phyloP scores from a whole-genome alignment of 2,329 filamentous ascomycete species.

The Pyrenochaeta sp. region DNA sequence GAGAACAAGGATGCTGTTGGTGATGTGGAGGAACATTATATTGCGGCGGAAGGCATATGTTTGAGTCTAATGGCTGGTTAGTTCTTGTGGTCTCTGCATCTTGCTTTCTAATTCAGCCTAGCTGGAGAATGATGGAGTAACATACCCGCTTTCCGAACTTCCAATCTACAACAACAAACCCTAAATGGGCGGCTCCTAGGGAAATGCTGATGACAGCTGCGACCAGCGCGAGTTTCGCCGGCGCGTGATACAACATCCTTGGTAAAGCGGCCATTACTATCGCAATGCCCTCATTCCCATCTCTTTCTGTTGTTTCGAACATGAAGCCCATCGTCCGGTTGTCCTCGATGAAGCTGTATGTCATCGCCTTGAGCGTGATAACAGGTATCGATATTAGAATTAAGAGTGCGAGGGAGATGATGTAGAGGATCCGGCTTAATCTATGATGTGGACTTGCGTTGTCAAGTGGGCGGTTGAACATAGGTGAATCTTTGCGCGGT shows the following conservation, averaged over 20 bases:
- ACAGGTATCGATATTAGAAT: constrained; percentile 28
- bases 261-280: constrained; percentile 43
- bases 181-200: constrained; percentile 29
- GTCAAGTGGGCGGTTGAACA: constrained; percentile 17
- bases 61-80: constrained; percentile 34
- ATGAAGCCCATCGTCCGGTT: constrained; percentile 43
- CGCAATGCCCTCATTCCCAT: constrained; percentile 14
- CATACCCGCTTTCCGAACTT: constrained; percentile 34
- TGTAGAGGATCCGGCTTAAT: constrained; percentile 30
- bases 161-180: constrained; percentile 37
- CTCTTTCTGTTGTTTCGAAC: constrained; percentile 26
- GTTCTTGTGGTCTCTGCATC: not conserved
- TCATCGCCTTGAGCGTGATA: constrained; percentile 39
- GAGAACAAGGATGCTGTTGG: constrained; percentile 40
- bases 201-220: constrained; percentile 33
- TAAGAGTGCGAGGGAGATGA: constrained; percentile 26
- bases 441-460: constrained; percentile 26
- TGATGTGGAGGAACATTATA: constrained; percentile 43
- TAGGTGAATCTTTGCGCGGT: constrained; percentile 16
- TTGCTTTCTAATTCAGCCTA: constrained; percentile 2
- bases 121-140: not conserved
- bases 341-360: constrained; percentile 44
- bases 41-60: constrained; percentile 45
- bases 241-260: constrained; percentile 29
- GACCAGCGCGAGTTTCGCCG: constrained; percentile 40